Evolutionary conservation across 352 stramenopile genomes (phyloP).

Genomic region (Pythium myriotylum): DNA sequence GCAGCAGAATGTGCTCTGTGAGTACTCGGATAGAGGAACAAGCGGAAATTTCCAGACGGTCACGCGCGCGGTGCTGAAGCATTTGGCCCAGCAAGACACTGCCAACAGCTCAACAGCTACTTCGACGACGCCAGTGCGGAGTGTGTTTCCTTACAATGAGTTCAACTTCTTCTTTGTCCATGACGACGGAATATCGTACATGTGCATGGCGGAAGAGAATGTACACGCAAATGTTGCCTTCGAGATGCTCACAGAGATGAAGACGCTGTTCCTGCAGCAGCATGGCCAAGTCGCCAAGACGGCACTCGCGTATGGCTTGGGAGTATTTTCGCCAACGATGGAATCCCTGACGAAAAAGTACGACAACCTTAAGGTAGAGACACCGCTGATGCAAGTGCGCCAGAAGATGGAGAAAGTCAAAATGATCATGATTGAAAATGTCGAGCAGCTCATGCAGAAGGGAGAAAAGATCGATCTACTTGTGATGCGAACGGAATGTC

Average conservation of each 20-base stretch:
- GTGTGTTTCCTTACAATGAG: slow-evolving; percentile 77
- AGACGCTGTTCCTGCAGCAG: slow-evolving; percentile 62
- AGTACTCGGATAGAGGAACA: slow-evolving; percentile 67
- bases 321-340: slow-evolving; percentile 59
- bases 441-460: slow-evolving; percentile 97
- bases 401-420: slow-evolving; percentile 98
- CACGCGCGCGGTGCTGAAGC: slow-evolving; percentile 72
- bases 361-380: slow-evolving; percentile 83
- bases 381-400: slow-evolving; percentile 84
- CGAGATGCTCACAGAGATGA: slow-evolving; percentile 68
- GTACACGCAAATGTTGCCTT: slow-evolving; percentile 78
- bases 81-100: slow-evolving; percentile 59
- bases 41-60: slow-evolving; percentile 76
- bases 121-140: slow-evolving; percentile 33
- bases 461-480: slow-evolving; percentile 98
- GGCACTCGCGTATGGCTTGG: slow-evolving; percentile 72
- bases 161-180: slow-evolving; percentile 85
- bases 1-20: slow-evolving; percentile 75
- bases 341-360: slow-evolving; percentile 82
- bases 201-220: slow-evolving; percentile 84
- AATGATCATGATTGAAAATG: slow-evolving; percentile 98
- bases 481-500: slow-evolving; percentile 86
- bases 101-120: slow-evolving; percentile 8
- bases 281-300: slow-evolving; percentile 70
- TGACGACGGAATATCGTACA: slow-evolving; percentile 73